A percentile compares a stretch with the other conserved stretches of the same genome.
Conservation (phyloP, 371 early-diverging fungal genomes). For the Conidiobolus incongruus region DNA sequence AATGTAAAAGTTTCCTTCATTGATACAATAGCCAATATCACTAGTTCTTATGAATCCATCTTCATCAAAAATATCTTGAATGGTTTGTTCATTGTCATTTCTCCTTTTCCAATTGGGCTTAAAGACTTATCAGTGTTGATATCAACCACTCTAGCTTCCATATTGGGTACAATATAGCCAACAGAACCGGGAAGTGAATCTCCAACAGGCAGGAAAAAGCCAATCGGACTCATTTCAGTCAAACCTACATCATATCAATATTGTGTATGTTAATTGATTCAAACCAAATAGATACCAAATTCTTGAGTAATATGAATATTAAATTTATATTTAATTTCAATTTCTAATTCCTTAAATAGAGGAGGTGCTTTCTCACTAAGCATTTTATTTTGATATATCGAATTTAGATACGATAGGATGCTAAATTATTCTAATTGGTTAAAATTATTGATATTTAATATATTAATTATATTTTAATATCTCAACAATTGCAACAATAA, state of each 20-base stretch:
- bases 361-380: slow-evolving; percentile 70
- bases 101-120: neutral
- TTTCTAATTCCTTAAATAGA: slow-evolving; percentile 14
- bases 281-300: slow-evolving; percentile 5
- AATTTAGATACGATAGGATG: slow-evolving; percentile 37
- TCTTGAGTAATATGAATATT: slow-evolving; percentile 4
- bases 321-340: neutral
- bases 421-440: slow-evolving; percentile 10
- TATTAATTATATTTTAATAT: slow-evolving; percentile 20
- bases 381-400: slow-evolving; percentile 29
- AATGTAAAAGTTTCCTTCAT: slow-evolving; percentile 27
- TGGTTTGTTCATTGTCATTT: slow-evolving; percentile 32
- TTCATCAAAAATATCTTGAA: slow-evolving; percentile 31
- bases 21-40: slow-evolving; percentile 49
- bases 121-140: slow-evolving; percentile 2
- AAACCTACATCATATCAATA: too few relatives aligned
- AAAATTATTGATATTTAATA: neutral
- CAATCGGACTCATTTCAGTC: slow-evolving; percentile 7
- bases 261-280: too few relatives aligned
- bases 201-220: neutral
- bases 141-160: slow-evolving; percentile 13
- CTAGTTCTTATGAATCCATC: slow-evolving; percentile 65
- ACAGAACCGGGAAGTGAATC: neutral
- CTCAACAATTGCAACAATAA: slow-evolving; percentile 62
- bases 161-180: slow-evolving; percentile 6